phyloP scores from a whole-genome alignment of 2,329 filamentous ascomycete species.

The Capronia americana region DNA sequence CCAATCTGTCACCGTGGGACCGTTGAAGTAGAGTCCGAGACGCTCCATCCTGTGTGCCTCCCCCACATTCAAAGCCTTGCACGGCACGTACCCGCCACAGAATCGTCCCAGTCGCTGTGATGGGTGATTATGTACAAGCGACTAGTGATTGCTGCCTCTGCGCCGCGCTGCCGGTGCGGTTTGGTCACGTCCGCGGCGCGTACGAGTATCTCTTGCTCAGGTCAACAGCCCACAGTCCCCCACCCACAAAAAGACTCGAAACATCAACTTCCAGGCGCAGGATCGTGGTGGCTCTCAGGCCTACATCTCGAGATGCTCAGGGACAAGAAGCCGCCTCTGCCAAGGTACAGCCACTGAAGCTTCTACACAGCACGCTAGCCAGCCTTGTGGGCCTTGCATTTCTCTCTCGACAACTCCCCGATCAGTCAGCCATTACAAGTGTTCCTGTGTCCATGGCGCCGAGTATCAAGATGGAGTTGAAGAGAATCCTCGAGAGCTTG shows the following conservation, averaged over 20 bases:
- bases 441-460: too few relatives aligned
- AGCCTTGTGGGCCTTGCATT: slow-evolving; percentile 1
- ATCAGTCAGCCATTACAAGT: not conserved
- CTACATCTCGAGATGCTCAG: not conserved
- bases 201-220: not conserved
- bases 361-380: not conserved
- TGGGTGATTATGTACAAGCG: not conserved
- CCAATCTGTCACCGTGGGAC: not conserved
- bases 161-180: not conserved
- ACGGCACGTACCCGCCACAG: not conserved
- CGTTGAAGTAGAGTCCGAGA: not conserved
- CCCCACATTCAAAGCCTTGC: not conserved
- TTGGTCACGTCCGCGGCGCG: not conserved
- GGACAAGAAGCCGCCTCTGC: not conserved
- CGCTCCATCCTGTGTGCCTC: not conserved
- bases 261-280: not conserved
- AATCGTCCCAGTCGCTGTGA: not conserved
- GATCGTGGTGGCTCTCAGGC: not conserved
- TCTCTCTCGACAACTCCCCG: not conserved
- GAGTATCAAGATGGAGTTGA: not conserved
- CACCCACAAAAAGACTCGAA: not conserved
- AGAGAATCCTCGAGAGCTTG: not conserved
- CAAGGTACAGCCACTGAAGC: not conserved
- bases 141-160: not conserved
- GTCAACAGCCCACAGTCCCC: not conserved